Evolutionary conservation across 441 rosid species (phyloP).

Genomic region (Monsonia emarginata): DNA sequence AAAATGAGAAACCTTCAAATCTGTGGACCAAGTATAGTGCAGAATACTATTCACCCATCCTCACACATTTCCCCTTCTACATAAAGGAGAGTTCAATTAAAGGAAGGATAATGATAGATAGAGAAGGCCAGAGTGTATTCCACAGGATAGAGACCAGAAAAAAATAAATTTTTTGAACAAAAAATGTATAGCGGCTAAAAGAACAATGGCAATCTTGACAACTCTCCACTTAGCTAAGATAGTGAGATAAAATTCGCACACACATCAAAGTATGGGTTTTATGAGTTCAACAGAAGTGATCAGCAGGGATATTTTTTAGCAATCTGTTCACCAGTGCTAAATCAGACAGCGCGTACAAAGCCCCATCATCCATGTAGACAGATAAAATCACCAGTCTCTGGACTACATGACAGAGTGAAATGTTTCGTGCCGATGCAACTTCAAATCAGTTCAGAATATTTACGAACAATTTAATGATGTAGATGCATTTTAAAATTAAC

Average conservation of each 20-base stretch:
- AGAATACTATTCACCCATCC: not conserved
- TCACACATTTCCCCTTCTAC: too few species aligned
- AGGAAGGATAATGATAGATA: too few species aligned
- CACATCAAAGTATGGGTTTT: not conserved
- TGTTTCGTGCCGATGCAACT: not conserved
- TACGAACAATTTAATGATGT: not conserved
- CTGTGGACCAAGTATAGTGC: not conserved
- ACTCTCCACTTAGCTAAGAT: too few species aligned
- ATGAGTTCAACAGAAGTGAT: not conserved
- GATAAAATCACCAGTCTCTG: not conserved
- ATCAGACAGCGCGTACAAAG: too few species aligned
- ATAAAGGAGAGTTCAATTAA: too few species aligned
- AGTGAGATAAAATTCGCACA: not conserved
- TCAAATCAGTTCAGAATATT: not conserved
- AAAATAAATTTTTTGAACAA: not conserved
- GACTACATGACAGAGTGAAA: not conserved
- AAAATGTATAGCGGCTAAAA: not conserved
- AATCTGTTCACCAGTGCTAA: not conserved
- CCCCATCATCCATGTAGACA: too few species aligned
- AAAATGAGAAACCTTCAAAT: not conserved
- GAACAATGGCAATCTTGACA: not conserved
- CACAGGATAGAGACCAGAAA: not conserved
- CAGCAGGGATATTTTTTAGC: too few species aligned
- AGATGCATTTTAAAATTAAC: constrained; percentile 13
- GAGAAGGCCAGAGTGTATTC: not conserved